Base-by-base conservation (phyloP, 805 yeast species). In the Candida maesae region DNA sequence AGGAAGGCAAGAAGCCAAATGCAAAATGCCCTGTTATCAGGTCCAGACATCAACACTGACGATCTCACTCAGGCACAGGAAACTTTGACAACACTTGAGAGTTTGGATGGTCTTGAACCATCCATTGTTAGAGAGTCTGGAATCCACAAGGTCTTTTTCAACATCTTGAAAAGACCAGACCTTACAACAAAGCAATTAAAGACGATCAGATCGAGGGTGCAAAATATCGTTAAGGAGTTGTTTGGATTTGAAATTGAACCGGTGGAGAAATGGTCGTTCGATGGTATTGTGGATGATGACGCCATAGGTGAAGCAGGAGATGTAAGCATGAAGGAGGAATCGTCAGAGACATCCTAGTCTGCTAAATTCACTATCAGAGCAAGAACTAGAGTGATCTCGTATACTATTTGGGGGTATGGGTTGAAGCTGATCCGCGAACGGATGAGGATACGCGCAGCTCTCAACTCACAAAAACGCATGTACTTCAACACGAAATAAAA, bases 161-260 rank as follows among this genome's bases (percentile, higher is more conserved):
- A 55, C 16, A 50, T 67, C 9, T 49, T 69, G 41, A 65, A 55
- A 36, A 66, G 66, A 44, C 71, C 71, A 2, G 69, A 67, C 41
- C 23, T 49, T 28, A 26, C 29, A 2, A 30, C 47, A 6, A 53
- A 47, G 23, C 47, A 46, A 3, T 25, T 52, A 14, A 30, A 32
- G 11, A 45, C 39, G n/a, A 35, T 56, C 6, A 45, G 60, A 39
- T 19, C 35, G 14, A 47, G 41, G 39, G 14, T 56, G 6, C 20
- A 24, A 2, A 17, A 26, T 1, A 40, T 56, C 15, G 56, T 63
- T 32, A 5, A 39, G 2, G 42, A 49, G 6, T 55, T 59, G 51
- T 61, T 62, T 34, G 58, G 46, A 6, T 36, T 61, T 6, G 45
- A 44, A 5, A 53, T 68, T 21, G 45, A 45, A 3, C 52, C 47